Evolutionary conservation across 2,329 filamentous ascomycete genomes (phyloP).

Genomic region (Cercospora sesami): DNA sequence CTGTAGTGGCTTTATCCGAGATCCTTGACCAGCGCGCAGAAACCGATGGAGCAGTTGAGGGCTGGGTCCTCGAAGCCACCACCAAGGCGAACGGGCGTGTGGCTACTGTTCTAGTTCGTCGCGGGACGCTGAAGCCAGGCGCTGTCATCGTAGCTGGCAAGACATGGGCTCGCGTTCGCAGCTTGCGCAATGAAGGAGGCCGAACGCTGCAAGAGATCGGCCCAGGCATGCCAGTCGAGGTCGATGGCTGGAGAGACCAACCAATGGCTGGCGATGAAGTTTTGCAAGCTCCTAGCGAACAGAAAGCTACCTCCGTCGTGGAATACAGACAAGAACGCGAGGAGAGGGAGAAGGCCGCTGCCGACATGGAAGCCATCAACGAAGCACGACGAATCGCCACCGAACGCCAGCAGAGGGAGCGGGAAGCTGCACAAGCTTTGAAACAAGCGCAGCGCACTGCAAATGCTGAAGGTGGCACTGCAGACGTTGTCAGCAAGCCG

Average conservation of each 20-base stretch:
- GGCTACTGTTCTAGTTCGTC: conserved; percentile 84
- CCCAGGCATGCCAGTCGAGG: conserved; percentile 86
- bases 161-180: conserved; percentile 83
- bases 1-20: conserved; percentile 79
- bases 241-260: conserved; percentile 90
- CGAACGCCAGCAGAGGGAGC: conserved; percentile 62
- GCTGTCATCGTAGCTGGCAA: conserved; percentile 84
- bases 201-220: conserved; percentile 68
- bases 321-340: conserved; percentile 71
- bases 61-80: conserved; percentile 89
- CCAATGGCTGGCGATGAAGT: conserved; percentile 85
- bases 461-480: conserved; percentile 20
- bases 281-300: conserved; percentile 77
- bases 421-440: conserved; percentile 45
- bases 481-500: conserved; percentile 30
- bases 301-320: conserved; percentile 73
- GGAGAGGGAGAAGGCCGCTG: conserved; percentile 64
- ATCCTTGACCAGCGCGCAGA: conserved; percentile 88
- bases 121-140: conserved; percentile 78
- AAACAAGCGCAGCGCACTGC: conserved; percentile 26
- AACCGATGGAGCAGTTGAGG: conserved; percentile 73
- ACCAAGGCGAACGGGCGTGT: conserved; percentile 81
- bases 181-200: conserved; percentile 82
- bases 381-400: conserved; percentile 59
- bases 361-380: conserved; percentile 76